Conservation (phyloP, 805 yeast genomes). For the Kodamaea hsintzibuensis region DNA sequence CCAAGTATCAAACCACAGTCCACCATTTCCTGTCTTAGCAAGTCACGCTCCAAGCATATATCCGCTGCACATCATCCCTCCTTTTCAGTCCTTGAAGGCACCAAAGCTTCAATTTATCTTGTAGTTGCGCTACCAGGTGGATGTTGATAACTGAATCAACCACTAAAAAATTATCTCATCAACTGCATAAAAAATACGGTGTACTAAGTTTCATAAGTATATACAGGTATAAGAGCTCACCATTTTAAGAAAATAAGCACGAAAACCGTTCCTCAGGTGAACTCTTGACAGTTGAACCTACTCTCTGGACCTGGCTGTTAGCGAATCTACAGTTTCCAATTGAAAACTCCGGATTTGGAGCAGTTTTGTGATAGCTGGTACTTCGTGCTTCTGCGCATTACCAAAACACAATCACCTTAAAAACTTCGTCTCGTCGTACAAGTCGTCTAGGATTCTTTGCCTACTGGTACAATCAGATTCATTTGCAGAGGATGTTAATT, state of each 20-base stretch:
- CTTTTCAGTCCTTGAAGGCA: background rate
- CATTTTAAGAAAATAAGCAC: background rate
- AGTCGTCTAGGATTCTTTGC: background rate
- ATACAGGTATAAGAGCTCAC: background rate
- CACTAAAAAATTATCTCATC: background rate
- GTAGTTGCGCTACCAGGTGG: background rate
- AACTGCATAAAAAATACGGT: constrained; percentile 1
- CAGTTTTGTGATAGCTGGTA: background rate
- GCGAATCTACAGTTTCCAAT: background rate
- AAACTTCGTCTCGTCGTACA: background rate
- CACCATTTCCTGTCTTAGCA: background rate
- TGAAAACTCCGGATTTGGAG: background rate
- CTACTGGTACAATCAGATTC: background rate
- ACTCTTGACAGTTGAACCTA: background rate
- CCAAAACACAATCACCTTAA: background rate
- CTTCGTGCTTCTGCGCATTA: background rate
- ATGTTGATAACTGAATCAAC: background rate
- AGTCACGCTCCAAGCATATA: background rate
- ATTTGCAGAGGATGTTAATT: background rate
- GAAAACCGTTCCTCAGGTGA: background rate
- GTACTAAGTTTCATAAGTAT: background rate
- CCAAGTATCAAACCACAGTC: too few species aligned
- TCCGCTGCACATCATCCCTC: constrained; percentile 1
- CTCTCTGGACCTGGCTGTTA: background rate
- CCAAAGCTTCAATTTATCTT: background rate